Conservation (phyloP, 73 alveolate genomes). For the Tetrahymena thermophila region DNA sequence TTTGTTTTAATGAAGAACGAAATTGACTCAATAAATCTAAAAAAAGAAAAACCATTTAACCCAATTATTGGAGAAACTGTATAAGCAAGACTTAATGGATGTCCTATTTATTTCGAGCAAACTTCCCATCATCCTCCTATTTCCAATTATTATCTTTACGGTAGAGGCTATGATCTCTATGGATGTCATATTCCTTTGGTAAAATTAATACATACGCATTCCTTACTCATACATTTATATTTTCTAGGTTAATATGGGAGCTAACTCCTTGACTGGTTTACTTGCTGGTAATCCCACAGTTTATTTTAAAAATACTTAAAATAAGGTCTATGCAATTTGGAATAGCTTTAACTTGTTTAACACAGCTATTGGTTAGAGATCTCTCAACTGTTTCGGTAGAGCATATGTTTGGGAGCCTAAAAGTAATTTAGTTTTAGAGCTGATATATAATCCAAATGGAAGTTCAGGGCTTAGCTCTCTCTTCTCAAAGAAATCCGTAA, state of each 20-base stretch:
- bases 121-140: conserved; percentile 42
- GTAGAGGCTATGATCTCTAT: conserved; percentile 34
- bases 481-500: not conserved
- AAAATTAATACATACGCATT: not conserved
- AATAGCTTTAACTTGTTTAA: conserved; percentile 23
- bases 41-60: conserved; percentile 41
- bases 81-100: conserved; percentile 36
- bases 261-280: conserved; percentile 30
- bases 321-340: conserved; percentile 20
- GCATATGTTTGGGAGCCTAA: conserved; percentile 29
- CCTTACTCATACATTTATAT: not conserved
- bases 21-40: too few relatives aligned
- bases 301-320: conserved; percentile 13
- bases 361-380: conserved; percentile 21
- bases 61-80: conserved; percentile 43
- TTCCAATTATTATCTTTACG: conserved; percentile 23
- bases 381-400: conserved; percentile 26
- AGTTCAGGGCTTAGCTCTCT: conserved; percentile 7
- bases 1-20: too few relatives aligned
- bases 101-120: conserved; percentile 39
- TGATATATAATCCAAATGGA: conserved; percentile 25
- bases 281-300: conserved; percentile 15
- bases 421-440: not conserved
- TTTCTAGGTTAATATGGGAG: conserved; percentile 30
- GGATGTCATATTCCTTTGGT: conserved; percentile 8